Conservation (phyloP, 2,329 filamentous ascomycete species). For the Neopestalotiopsis sp. region DNA sequence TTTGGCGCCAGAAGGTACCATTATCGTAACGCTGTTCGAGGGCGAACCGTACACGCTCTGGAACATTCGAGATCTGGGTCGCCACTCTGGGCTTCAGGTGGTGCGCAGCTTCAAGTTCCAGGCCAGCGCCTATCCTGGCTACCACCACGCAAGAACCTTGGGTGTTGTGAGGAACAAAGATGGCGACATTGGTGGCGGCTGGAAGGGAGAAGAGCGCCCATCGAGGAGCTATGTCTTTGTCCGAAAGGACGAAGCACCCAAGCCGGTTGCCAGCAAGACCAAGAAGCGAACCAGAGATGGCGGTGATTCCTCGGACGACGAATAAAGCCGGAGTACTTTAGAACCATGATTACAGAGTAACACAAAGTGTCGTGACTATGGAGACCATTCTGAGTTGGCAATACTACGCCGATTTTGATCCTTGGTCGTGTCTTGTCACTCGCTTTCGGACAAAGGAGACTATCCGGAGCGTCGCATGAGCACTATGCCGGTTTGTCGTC, state of each 20-base stretch:
- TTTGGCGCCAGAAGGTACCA: constrained; percentile 62
- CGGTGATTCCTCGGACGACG: constrained; percentile 35
- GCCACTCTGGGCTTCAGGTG: constrained; percentile 76
- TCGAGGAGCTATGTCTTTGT: constrained; percentile 69
- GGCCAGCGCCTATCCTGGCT: constrained; percentile 72
- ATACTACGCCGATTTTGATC: too few species aligned
- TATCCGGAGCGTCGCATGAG: too few species aligned
- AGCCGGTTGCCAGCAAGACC: constrained; percentile 23
- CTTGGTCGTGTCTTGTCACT: background rate
- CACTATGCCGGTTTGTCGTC: too few species aligned
- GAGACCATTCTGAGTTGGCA: background rate
- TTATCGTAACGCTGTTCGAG: constrained; percentile 90
- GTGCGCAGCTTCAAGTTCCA: constrained; percentile 74
- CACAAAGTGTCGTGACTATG: background rate
- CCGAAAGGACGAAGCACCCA: constrained; percentile 57
- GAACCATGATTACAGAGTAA: background rate
- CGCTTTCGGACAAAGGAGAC: background rate
- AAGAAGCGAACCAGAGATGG: constrained; percentile 38
- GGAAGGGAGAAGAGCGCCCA: constrained; percentile 58
- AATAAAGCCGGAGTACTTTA: constrained; percentile 22
- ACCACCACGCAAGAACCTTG: constrained; percentile 75
- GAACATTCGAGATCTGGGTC: constrained; percentile 88
- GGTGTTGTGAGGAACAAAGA: constrained; percentile 63
- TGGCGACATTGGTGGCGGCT: constrained; percentile 50
- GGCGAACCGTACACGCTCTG: constrained; percentile 93